phyloP scores from a whole-genome alignment of 768 basidiomycete species.

The Melanogaster broomeanus region DNA sequence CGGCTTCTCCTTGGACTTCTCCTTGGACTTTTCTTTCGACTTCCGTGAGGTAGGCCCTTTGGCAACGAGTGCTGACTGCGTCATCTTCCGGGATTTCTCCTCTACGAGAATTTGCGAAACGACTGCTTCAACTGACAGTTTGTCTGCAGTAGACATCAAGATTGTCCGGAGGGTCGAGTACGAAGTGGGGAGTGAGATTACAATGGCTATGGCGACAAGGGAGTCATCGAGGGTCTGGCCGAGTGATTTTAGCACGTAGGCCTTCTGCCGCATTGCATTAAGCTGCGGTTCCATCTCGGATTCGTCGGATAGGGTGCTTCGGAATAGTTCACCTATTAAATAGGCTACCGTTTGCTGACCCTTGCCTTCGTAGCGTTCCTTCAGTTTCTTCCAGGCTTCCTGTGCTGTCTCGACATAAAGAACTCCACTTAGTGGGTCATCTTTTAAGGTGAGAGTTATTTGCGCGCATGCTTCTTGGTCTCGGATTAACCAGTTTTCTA shows the following conservation, averaged over 20 bases:
- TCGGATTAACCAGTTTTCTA: too few species aligned
- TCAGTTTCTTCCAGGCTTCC: slow-evolving; percentile 7
- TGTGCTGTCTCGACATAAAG: too few species aligned
- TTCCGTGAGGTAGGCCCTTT: not conserved
- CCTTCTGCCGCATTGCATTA: too few species aligned
- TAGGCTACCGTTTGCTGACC: not conserved
- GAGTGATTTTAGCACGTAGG: too few species aligned
- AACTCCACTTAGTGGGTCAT: slow-evolving; percentile 23
- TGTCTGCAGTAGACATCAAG: not conserved
- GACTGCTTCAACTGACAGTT: not conserved
- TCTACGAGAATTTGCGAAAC: not conserved
- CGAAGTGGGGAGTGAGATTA: slow-evolving; percentile 18
- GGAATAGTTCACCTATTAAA: not conserved
- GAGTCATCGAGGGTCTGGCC: not conserved
- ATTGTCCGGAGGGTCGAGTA: too few species aligned
- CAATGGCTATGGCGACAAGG: not conserved
- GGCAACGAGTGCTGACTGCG: not conserved
- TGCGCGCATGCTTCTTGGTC: too few species aligned
- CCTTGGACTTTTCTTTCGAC: not conserved
- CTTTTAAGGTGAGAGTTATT: slow-evolving; percentile 14
- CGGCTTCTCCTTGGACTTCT: too few species aligned
- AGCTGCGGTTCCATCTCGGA: not conserved
- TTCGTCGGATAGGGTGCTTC: slow-evolving; percentile 15
- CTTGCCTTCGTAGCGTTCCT: slow-evolving; percentile 20
- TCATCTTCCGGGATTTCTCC: not conserved